Base-by-base conservation (phyloP, 2,329 filamentous ascomycete species). In the Neopestalotiopsis sp. region DNA sequence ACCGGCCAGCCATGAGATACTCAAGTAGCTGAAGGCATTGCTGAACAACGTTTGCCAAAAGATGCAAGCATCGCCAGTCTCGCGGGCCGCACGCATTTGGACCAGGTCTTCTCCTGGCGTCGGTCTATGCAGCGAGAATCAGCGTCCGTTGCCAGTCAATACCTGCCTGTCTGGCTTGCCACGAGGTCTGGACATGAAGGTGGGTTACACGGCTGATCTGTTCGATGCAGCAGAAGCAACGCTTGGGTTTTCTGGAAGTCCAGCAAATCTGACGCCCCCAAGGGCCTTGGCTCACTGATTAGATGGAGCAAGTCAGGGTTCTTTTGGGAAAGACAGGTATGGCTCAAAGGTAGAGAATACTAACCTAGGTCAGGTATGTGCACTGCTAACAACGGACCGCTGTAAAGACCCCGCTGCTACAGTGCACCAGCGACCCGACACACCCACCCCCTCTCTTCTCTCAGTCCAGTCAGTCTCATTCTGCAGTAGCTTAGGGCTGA, bases 121-220 rank as follows among this genome's bases (percentile, higher is more conserved):
- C 12, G 13, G 57, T 34, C 24, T 32, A 10, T 12, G 57, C 24
- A 24, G 5, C 24, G 24, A 17, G 30, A 12, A 20, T 12, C 59
- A 42, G 32, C n/a, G n/a, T 62, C 5, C 30, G 20, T n/a, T 53
- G 17, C 20, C n/a, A 38, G 34, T 20, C 45, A 61, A 61, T 61
- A 30, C 58, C 58, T 62, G 59, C 28, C 30, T 62, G 59, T 17
- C 59, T 40, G 28, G 59, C 28, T 14, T 62, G 59, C 59, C 59
- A 62, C 59, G 59, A 62, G 59, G 28, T 40, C n/a, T 34, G 30
- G 20, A 30, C 59, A 62, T 61, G 59, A n/a, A 40, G 28, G 45
- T 53, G 30, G 59, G 59, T 62, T 62, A 62, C 59, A 62, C 59
- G 59, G 59, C 59, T 62, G 45, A 53, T 62, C 10, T 62, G 28